Base-by-base conservation (phyloP, 495 filamentous ascomycete species). In the Schizothecium vesticola region DNA sequence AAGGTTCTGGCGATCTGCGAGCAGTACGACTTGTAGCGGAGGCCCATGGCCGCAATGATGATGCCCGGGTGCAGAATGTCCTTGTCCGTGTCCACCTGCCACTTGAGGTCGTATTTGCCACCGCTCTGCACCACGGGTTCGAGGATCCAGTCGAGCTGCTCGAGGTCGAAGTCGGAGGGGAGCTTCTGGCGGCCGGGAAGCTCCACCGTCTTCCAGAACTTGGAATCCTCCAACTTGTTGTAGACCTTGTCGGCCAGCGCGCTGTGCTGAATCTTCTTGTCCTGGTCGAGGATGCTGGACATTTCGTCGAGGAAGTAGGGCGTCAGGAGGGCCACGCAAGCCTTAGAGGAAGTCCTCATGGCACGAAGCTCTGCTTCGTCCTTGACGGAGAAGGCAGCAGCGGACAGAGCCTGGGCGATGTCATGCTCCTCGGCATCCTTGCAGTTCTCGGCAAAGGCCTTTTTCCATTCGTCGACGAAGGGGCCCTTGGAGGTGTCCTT, bases 271-370 rank as follows among this genome's bases (percentile, higher is more conserved):
- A 98, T 92, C 73, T 97, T 96, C 82, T 97, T 96, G 77, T 97
- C 95, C 70, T 91, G 89, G 70, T 99, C 95, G 66, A 99, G 86
- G 61, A 97, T 87, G 68, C 89, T 89, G 56, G 94, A 97, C 93
- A 99, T 97, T 76, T 97, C 92, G 76, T 98, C 96, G 64, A 97
- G 88, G 76, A 97, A 97, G 78, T 93, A 98, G 64, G 92, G 91
- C 24, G 91, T 91, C 87, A 98, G 92, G 36, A 97, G 82, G 56
- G 92, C 93, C 67, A 94, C 93, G 69, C 93, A 96, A 31, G 94
- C 94, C 73, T 94, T 88, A 16, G 95, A 96, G 3, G 95, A 92
- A 72, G 92, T 94, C 58, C 96, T 88, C 85, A 98, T 97, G 1
- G 90, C 88, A 57, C 96, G 93, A 84, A 99, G 81, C 78, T 99